Base-by-base conservation (phyloP, 257 asterid species). In the Salvia rosmarinus region DNA sequence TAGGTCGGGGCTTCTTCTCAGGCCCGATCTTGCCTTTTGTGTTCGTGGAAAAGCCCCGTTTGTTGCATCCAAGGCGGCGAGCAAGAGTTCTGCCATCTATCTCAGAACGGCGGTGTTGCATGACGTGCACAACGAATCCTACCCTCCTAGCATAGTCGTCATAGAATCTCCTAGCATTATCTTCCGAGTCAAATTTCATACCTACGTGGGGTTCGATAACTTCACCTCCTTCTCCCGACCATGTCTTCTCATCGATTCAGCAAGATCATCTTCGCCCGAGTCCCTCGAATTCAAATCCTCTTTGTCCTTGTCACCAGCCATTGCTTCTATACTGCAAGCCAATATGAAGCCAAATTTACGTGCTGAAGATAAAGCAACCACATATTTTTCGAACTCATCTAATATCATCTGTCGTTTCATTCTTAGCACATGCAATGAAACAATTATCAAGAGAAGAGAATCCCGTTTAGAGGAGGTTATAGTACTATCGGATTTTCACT, bases 21-120 rank as follows among this genome's bases (percentile, higher is more conserved):
- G 84, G 79, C 73, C 84, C 87, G 2, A 56, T 21, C 71, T 69
- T 76, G 19, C 80, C 84, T 72, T 77, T 78, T 6, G 64, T 39
- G 55, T 65, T 78, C 13, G 85, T 80, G 72, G 89, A 83, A 57
- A 78, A 83, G 0, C 89, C 90, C 67, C 83, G 88, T 49, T 83
- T 87, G 75, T 87, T 85, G 51, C 93, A 87, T 65, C 94, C 94
- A 20, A 87, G 85, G 13, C 90, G 79, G 16, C 86, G 88, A 32
- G 94, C 94, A 64, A 83, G 86, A 47, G 87, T 83, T 73, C 77
- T 80, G 25, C 90, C 90, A 39, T 85, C 90, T 39, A 78, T 70
- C 67, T 87, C 93, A 17, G 93, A 87, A 25, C 88, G 79, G 9
- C 86, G 88, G 3, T 88, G 82, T 46, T 83, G 90, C 93, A 87